phyloP scores from a whole-genome alignment of 2,329 filamentous ascomycete species.

The Dothideomycetes sp. region DNA sequence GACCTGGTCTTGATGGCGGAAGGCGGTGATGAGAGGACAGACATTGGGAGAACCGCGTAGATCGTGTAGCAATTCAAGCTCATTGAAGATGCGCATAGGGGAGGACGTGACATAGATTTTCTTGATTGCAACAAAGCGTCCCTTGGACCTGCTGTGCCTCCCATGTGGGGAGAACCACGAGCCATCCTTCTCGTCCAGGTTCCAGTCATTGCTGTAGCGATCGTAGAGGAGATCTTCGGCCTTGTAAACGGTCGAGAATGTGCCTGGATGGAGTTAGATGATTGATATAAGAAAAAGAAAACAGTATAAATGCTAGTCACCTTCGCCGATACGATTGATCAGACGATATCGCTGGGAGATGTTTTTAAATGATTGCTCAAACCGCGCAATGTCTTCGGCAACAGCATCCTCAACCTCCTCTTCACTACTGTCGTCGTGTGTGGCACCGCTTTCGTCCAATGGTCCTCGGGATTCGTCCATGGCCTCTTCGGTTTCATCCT shows the following conservation, averaged over 20 bases:
- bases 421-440: conserved; percentile 46
- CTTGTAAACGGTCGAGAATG: conserved; percentile 98
- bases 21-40: conserved; percentile 94
- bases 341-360: conserved; percentile 77
- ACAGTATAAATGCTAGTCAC: no score
- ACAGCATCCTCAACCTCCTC: conserved; percentile 56
- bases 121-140: conserved; percentile 90
- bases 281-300: conserved; percentile 10
- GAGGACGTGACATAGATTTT: conserved; percentile 99
- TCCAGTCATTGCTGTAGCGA: conserved; percentile 77
- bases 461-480: conserved; percentile 39
- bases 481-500: conserved; percentile 10
- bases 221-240: conserved; percentile 87
- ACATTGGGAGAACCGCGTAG: conserved; percentile 73
- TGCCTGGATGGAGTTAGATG: conserved; percentile 51
- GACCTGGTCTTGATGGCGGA: conserved; percentile 86
- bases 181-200: conserved; percentile 53
- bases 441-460: conserved; percentile 39
- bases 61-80: conserved; percentile 85
- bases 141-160: conserved; percentile 41
- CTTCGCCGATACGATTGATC: conserved; percentile 95
- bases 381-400: conserved; percentile 74
- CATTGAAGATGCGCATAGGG: conserved; percentile 85
- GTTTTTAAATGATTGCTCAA: conserved; percentile 71
- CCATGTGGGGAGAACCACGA: conserved; percentile 57